Conservation (phyloP, 495 filamentous ascomycete genomes). For the Platismatia glauca region DNA sequence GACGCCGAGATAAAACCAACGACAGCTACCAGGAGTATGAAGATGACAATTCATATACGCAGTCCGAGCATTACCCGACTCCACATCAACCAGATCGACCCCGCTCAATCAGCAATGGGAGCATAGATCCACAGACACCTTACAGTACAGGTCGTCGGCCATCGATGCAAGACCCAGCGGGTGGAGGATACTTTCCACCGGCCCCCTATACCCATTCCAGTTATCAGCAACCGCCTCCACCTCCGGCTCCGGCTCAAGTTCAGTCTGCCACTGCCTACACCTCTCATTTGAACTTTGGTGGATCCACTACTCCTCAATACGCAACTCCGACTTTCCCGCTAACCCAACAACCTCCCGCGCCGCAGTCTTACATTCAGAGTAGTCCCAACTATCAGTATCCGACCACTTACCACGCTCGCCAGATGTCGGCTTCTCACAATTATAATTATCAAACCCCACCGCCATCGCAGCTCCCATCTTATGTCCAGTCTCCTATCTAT, state of each 20-base stretch:
- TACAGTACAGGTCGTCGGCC: constrained; percentile 20
- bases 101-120: constrained; percentile 68
- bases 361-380: constrained; percentile 17
- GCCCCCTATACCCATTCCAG: neutral
- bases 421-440: constrained; percentile 18
- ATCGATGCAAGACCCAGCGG: constrained; percentile 20
- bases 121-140: constrained; percentile 27
- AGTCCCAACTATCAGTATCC: constrained; percentile 17
- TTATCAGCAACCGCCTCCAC: constrained; percentile 18
- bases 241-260: constrained; percentile 15
- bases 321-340: constrained; percentile 20
- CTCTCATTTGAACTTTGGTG: constrained; percentile 24
- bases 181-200: constrained; percentile 15
- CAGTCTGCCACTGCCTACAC: constrained; percentile 20
- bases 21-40: constrained; percentile 58
- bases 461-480: constrained; percentile 13
- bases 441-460: constrained; percentile 19
- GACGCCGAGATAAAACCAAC: constrained; percentile 60
- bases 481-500: constrained; percentile 15
- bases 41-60: constrained; percentile 50
- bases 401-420: constrained; percentile 16
- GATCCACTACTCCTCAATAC: constrained; percentile 17
- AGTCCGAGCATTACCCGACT: constrained; percentile 47
- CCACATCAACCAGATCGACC: constrained; percentile 54
- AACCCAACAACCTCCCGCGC: constrained; percentile 12